These are phyloP conservation scores for Micromonas commoda DNA, from an alignment of 139 green algal species.

Conservation along the genomic window DNA sequence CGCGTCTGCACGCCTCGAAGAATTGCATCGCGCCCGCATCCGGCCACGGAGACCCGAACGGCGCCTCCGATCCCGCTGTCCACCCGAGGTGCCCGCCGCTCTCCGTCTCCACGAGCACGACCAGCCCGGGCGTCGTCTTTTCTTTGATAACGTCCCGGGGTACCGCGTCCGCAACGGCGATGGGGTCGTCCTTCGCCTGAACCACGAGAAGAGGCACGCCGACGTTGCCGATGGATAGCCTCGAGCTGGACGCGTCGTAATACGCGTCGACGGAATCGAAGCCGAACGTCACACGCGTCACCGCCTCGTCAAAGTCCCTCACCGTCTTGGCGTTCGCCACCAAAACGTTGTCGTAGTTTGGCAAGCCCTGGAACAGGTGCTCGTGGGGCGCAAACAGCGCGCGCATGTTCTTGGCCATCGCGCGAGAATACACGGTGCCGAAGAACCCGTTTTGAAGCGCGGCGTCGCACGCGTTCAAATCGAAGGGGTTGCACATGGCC, in stretches of 20 bases:
- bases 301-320: conserved; percentile 42
- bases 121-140: neutral
- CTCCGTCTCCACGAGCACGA: conserved; percentile 48
- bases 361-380: conserved; percentile 37
- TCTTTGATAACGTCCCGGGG: conserved; percentile 39
- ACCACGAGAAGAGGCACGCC: conserved; percentile 34
- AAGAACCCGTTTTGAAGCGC: conserved; percentile 20
- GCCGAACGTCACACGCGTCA: conserved; percentile 45
- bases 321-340: conserved; percentile 37
- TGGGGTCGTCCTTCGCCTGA: conserved; percentile 45
- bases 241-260: conserved; percentile 37
- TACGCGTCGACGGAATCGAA: conserved; percentile 44
- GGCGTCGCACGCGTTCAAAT: conserved; percentile 23
- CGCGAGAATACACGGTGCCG: neutral
- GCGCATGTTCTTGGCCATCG: conserved; percentile 23
- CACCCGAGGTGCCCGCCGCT: conserved; percentile 75
- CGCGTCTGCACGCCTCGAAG: conserved; percentile 34
- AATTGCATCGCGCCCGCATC: conserved; percentile 58
- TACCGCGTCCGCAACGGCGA: conserved; percentile 34
- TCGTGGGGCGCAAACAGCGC: conserved; percentile 32
- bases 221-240: conserved; percentile 31
- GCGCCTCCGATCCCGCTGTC: conserved; percentile 47
- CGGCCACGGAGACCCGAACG: conserved; percentile 62
- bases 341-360: neutral
- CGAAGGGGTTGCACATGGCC: conserved; percentile 29